Evolutionary conservation across 2,329 filamentous ascomycete species (phyloP).

Genomic region (Phyllachora maydis): DNA sequence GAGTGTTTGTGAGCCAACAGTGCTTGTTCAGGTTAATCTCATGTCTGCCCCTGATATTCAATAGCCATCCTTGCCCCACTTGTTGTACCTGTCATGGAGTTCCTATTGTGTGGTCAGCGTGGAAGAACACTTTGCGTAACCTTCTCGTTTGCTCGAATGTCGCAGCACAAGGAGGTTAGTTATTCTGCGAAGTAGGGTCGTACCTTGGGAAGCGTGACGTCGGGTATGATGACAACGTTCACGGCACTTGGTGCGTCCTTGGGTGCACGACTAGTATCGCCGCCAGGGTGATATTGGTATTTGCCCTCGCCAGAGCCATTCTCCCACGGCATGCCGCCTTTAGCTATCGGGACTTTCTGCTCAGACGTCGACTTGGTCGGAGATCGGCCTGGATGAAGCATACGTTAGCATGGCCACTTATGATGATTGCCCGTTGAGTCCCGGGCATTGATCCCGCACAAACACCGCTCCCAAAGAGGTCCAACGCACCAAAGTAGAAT

Average conservation of each 20-base stretch:
- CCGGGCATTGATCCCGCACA: too few relatives aligned
- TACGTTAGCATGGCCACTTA: background rate
- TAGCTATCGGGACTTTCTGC: slow-evolving; percentile 50
- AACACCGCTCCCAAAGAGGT: too few relatives aligned
- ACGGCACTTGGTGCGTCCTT: slow-evolving; percentile 87
- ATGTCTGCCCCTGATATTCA: too few relatives aligned
- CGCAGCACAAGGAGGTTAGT: background rate
- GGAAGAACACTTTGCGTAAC: too few relatives aligned
- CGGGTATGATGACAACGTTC: slow-evolving; percentile 85
- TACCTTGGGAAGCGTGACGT: slow-evolving; percentile 83
- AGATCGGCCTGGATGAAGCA: slow-evolving; percentile 39
- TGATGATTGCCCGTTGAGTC: background rate
- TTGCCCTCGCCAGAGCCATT: slow-evolving; percentile 41
- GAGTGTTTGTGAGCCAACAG: too few relatives aligned
- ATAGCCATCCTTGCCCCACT: slow-evolving; percentile 97
- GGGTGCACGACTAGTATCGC: slow-evolving; percentile 52
- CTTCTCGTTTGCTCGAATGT: background rate
- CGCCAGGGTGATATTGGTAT: slow-evolving; percentile 68
- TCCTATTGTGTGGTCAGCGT: slow-evolving; percentile 28
- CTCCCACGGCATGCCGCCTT: slow-evolving; percentile 84
- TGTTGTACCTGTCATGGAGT: slow-evolving; percentile 96
- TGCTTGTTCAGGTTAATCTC: too few relatives aligned
- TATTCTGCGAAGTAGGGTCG: slow-evolving; percentile 9
- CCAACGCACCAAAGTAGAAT: slow-evolving; percentile 64
- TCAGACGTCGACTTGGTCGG: slow-evolving; percentile 77